These are phyloP conservation scores for Penicillium psychrofluorescens DNA, from an alignment of 495 filamentous ascomycete species.

Conservation along the genomic window DNA sequence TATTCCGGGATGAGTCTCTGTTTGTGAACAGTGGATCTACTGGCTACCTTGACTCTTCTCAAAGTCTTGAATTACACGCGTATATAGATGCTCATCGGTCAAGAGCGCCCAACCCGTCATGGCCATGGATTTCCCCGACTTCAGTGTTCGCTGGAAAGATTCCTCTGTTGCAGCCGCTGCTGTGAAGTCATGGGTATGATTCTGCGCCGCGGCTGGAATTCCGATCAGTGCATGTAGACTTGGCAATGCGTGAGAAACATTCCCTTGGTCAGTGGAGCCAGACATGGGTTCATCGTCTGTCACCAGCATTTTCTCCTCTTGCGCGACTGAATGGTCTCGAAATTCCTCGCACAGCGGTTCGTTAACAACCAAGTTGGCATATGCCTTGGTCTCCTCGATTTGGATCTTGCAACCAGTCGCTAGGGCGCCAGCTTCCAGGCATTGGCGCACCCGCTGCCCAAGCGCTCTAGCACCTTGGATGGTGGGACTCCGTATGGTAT, in stretches of 20 bases:
- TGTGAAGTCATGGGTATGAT: slow-evolving; percentile 1
- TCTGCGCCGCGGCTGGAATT: neutral
- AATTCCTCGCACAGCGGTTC: neutral
- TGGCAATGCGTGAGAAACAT: neutral
- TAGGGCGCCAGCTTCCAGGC: slow-evolving; percentile 40
- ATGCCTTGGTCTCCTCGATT: slow-evolving; percentile 9
- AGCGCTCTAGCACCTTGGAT: slow-evolving; percentile 7
- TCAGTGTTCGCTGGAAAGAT: neutral
- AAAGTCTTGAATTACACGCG: too few species aligned
- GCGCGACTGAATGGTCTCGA: too few species aligned
- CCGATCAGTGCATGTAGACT: neutral
- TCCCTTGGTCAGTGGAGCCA: neutral
- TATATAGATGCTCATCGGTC: neutral
- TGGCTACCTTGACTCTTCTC: too few species aligned
- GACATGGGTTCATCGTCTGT: neutral
- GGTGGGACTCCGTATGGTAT: too few species aligned
- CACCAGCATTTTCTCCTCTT: neutral
- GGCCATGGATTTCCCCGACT: neutral
- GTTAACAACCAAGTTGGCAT: neutral
- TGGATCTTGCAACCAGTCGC: slow-evolving; percentile 40
- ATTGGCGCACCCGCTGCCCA: slow-evolving; percentile 31
- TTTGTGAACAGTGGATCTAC: too few species aligned
- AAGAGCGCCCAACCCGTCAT: neutral
- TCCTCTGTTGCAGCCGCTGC: slow-evolving; percentile 1
- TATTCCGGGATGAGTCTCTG: too few species aligned